These are phyloP conservation scores for Tripidium arundinaceum DNA, from an alignment of 202 grass and related monocot genomes.

Conservation along the genomic window DNA sequence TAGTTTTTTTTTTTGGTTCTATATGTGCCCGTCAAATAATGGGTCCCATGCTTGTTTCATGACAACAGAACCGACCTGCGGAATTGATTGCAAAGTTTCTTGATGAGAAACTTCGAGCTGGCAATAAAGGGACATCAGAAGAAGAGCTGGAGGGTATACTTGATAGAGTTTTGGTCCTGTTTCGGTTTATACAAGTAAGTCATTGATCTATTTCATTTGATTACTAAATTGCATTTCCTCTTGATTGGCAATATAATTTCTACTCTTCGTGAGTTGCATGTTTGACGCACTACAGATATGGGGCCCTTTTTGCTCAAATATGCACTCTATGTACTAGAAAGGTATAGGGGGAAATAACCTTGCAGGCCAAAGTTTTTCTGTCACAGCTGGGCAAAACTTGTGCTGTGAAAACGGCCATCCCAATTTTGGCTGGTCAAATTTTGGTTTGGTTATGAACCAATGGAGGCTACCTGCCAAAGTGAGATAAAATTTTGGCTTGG, in stretches of 20 bases:
- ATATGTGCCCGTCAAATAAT: background rate
- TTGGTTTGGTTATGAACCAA: background rate
- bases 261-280: background rate
- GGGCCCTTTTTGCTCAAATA: background rate
- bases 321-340: background rate
- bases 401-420: background rate
- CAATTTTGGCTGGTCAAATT: background rate
- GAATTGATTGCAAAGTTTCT: slow-evolving; percentile 99
- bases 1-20: slow-evolving; percentile 15
- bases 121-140: slow-evolving; percentile 99
- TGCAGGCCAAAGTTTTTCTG: background rate
- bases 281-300: background rate
- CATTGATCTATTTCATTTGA: slow-evolving; percentile 16
- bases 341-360: background rate
- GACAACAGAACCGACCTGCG: slow-evolving; percentile 88
- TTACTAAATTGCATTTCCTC: background rate
- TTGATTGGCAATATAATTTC: background rate
- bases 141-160: slow-evolving; percentile 98
- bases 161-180: slow-evolving; percentile 96
- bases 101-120: slow-evolving; percentile 97
- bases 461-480: too few relatives aligned
- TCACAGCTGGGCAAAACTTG: background rate
- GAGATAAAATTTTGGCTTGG: background rate
- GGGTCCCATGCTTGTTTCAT: slow-evolving; percentile 18
- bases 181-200: slow-evolving; percentile 99